These are phyloP conservation scores for Symbiodinium natans DNA, from an alignment of 73 alveolate species.

Conservation along the genomic window DNA sequence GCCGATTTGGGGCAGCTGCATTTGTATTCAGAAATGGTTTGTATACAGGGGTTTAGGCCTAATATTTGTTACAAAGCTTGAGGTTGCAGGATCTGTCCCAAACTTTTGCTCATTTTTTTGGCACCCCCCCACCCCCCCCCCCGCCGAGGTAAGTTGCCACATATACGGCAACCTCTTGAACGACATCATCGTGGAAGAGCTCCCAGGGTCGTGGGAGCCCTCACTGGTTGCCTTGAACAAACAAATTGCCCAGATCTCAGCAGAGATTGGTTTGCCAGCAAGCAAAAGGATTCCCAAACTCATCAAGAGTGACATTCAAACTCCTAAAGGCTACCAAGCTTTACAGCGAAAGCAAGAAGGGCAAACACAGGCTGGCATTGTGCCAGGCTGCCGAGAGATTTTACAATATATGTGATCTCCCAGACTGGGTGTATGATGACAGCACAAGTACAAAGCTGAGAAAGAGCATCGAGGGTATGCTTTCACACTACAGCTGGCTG, in stretches of 20 bases:
- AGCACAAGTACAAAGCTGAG: background rate
- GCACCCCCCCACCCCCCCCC: too few relatives aligned
- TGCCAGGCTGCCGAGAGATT: background rate
- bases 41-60: too few relatives aligned
- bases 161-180: background rate
- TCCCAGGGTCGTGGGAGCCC: background rate
- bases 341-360: background rate
- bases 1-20: background rate
- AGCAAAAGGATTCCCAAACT: slow-evolving; percentile 5
- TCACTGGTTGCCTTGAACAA: background rate
- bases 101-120: too few relatives aligned
- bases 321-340: background rate
- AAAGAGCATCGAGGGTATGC: background rate
- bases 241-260: background rate
- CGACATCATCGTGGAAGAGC: background rate
- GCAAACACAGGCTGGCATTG: slow-evolving; percentile 12
- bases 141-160: background rate
- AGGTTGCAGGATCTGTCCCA: too few relatives aligned
- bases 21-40: too few relatives aligned
- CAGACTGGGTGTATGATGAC: background rate
- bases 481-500: slow-evolving; percentile 23
- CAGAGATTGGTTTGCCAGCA: background rate
- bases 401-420: background rate
- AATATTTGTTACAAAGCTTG: too few relatives aligned
- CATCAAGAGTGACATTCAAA: background rate